Evolutionary conservation across 805 yeast genomes (phyloP).

Genomic region (Myxozyma sirexii): DNA sequence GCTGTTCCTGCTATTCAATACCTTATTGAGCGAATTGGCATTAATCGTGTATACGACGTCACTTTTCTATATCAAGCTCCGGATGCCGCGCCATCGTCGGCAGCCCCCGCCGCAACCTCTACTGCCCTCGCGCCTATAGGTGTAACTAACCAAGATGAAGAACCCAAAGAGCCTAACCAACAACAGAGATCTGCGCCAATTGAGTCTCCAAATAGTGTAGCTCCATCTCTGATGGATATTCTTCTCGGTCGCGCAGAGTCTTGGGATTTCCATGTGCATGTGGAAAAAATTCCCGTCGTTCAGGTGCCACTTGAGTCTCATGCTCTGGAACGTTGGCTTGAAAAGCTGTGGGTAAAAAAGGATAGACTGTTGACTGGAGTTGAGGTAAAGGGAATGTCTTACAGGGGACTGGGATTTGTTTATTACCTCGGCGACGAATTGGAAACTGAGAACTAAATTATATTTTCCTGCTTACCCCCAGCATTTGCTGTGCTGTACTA

Average conservation of each 20-base stretch:
- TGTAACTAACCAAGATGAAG: no score
- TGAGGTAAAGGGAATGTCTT: slow-evolving; percentile 54
- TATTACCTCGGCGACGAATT: slow-evolving; percentile 44
- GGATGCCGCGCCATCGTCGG: background rate
- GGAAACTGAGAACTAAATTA: background rate
- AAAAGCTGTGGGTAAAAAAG: slow-evolving; percentile 51
- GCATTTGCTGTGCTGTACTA: background rate
- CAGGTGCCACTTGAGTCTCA: slow-evolving; percentile 43
- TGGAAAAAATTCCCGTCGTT: slow-evolving; percentile 14
- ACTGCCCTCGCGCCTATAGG: no score
- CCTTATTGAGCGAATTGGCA: slow-evolving; percentile 36
- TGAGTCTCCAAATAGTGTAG: background rate
- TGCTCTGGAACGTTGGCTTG: slow-evolving; percentile 42
- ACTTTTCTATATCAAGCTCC: slow-evolving; percentile 50
- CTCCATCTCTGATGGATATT: slow-evolving; percentile 11
- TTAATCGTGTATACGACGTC: slow-evolving; percentile 53
- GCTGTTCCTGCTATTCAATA: slow-evolving; percentile 38
- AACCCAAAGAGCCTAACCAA: background rate
- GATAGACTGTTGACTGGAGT: slow-evolving; percentile 52
- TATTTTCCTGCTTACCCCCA: background rate
- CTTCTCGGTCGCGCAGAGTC: slow-evolving; percentile 5
- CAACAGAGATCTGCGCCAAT: background rate
- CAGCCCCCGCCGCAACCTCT: no score
- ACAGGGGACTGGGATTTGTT: slow-evolving; percentile 25
- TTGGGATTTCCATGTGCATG: slow-evolving; percentile 31